These are phyloP conservation scores for Aureobasidium namibiae DNA, from an alignment of 2,329 filamentous ascomycete species.

Conservation along the genomic window DNA sequence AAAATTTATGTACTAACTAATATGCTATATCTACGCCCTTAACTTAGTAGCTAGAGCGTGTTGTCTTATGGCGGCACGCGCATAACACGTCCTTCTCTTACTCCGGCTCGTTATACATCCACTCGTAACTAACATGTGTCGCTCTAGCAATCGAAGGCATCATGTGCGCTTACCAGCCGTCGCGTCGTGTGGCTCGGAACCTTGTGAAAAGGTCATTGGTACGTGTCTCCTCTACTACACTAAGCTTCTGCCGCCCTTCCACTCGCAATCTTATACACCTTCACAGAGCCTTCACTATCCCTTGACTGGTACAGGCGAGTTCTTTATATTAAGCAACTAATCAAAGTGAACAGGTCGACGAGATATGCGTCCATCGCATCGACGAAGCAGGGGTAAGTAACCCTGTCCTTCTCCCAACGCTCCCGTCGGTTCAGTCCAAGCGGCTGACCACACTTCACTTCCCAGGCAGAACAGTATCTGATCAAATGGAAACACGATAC, in stretches of 20 bases:
- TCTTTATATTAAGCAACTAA: neutral
- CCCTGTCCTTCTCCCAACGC: neutral
- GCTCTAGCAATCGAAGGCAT: neutral
- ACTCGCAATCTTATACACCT: neutral
- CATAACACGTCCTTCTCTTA: neutral
- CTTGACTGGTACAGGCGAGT: no score
- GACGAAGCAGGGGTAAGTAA: slow-evolving; percentile 20
- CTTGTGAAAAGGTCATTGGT: neutral
- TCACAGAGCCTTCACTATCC: neutral
- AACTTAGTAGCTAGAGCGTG: neutral
- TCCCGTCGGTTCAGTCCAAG: neutral
- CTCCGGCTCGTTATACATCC: neutral
- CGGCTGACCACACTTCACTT: neutral
- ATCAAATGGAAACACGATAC: slow-evolving; percentile 30
- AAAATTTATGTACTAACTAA: neutral
- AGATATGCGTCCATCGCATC: slow-evolving; percentile 22
- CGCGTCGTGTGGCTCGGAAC: neutral
- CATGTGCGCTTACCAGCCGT: neutral
- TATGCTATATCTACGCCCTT: neutral
- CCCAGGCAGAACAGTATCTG: slow-evolving; percentile 34
- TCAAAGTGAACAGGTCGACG: slow-evolving; percentile 16
- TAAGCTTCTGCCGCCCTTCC: neutral
- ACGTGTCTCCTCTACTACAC: neutral
- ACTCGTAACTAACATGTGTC: neutral
- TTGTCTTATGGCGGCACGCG: neutral